These are phyloP conservation scores for Stachybotrys chlorohalonatus DNA, from an alignment of 2,329 filamentous ascomycete species.

Conservation along the genomic window DNA sequence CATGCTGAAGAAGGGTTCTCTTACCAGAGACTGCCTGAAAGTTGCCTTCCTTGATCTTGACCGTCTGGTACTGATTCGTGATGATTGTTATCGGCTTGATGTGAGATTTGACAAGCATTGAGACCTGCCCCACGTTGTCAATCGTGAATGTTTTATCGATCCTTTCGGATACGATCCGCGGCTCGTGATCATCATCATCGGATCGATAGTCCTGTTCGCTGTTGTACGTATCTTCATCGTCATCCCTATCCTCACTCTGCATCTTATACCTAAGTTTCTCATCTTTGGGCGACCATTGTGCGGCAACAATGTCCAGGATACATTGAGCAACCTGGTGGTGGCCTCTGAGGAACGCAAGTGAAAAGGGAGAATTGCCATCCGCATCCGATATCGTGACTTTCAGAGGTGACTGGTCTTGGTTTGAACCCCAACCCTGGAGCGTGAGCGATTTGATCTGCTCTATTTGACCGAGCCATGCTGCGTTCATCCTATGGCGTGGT, in stretches of 20 bases:
- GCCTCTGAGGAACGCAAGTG: conserved; percentile 56
- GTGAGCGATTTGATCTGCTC: conserved; percentile 57
- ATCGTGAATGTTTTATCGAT: conserved; percentile 64
- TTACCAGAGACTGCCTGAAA: conserved; percentile 2
- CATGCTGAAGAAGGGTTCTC: conserved; percentile 29
- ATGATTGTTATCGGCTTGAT: conserved; percentile 47
- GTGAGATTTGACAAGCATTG: conserved; percentile 58
- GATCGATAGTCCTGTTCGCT: conserved; percentile 23
- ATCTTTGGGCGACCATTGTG: conserved; percentile 56
- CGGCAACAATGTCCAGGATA: conserved; percentile 61
- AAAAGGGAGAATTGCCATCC: conserved; percentile 49
- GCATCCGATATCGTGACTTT: conserved; percentile 51
- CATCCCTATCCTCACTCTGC: conserved; percentile 25
- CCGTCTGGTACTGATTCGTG: conserved; percentile 23
- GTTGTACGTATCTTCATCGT: conserved; percentile 25
- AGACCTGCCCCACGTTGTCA: conserved; percentile 63
- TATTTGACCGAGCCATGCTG: conserved; percentile 62
- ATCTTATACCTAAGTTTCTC: conserved; percentile 41
- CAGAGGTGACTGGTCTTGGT: conserved; percentile 48
- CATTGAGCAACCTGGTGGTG: conserved; percentile 54
- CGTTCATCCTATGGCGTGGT: conserved; percentile 50
- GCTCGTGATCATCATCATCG: conserved; percentile 26
- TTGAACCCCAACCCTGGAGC: conserved; percentile 46
- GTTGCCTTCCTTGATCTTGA: conserved; percentile 20
- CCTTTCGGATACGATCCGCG: conserved; percentile 41